Evolutionary conservation across 495 filamentous ascomycete genomes (phyloP).

Genomic region (Podospora tetraspora): DNA sequence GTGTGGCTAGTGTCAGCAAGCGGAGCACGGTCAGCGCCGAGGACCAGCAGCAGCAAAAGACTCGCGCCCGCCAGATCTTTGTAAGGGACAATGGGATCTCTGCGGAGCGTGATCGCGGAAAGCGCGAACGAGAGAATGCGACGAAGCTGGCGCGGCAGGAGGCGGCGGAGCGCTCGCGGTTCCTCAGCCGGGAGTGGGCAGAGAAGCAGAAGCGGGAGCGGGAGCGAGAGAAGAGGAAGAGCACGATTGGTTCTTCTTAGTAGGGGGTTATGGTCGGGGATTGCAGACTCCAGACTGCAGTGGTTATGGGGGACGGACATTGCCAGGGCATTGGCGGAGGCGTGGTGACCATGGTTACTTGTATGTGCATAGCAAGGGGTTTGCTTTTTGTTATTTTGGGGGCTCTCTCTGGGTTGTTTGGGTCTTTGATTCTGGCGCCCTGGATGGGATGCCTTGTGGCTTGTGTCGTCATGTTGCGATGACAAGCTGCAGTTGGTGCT

Average conservation of each 20-base stretch:
- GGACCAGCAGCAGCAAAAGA: conserved; percentile 46
- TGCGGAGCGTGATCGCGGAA: conserved; percentile 48
- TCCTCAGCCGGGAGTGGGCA: conserved; percentile 63
- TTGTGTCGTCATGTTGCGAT: background rate
- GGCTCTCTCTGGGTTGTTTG: background rate
- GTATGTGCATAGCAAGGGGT: background rate
- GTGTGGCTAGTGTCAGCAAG: conserved; percentile 22
- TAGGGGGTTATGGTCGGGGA: background rate
- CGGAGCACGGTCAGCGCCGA: conserved; percentile 44
- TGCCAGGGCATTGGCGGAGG: background rate
- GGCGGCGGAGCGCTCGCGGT: conserved; percentile 61
- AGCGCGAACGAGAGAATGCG: conserved; percentile 51
- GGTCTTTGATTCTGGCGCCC: background rate
- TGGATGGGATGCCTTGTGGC: background rate
- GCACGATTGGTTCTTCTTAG: background rate
- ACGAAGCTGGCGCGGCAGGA: conserved; percentile 54
- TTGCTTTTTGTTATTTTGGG: background rate
- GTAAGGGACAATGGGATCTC: conserved; percentile 48
- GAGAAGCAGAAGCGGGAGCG: conserved; percentile 50
- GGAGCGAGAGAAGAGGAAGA: conserved; percentile 25
- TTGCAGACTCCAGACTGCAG: background rate
- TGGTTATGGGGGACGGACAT: background rate
- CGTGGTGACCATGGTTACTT: background rate
- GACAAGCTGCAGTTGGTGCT: background rate
- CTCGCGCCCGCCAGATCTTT: conserved; percentile 58